Evolutionary conservation across 495 filamentous ascomycete species (phyloP).

Genomic region (Daldinia concentrica): DNA sequence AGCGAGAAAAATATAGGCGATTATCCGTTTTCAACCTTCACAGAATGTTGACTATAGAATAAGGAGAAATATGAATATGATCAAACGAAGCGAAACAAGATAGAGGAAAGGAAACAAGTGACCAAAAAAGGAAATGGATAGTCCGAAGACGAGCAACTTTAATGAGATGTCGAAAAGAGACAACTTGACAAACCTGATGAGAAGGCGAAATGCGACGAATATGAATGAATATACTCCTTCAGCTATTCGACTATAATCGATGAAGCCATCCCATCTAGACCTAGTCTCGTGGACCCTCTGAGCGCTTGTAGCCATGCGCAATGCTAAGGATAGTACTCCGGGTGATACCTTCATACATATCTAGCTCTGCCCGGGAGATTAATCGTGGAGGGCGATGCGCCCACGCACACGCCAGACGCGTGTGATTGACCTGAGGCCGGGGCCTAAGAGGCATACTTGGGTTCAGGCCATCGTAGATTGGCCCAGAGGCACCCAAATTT

Average conservation of each 20-base stretch:
- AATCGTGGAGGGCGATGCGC: constrained; percentile 30
- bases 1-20: constrained; percentile 18
- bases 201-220: constrained; percentile 28
- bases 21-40: constrained; percentile 21
- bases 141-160: constrained; percentile 15
- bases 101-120: constrained; percentile 23
- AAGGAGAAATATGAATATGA: constrained; percentile 24
- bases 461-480: constrained; percentile 25
- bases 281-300: constrained; percentile 18
- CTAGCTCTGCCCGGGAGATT: constrained; percentile 11
- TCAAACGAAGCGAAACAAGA: constrained; percentile 22
- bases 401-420: constrained; percentile 19
- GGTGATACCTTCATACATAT: constrained; percentile 37
- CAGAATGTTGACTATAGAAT: constrained; percentile 28
- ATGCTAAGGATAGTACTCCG: constrained; percentile 39
- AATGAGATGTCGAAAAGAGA: constrained; percentile 35
- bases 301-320: constrained; percentile 28
- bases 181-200: constrained; percentile 17
- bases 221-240: constrained; percentile 35
- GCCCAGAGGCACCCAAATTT: constrained; percentile 30
- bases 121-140: constrained; percentile 24
- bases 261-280: constrained; percentile 31
- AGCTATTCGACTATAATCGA: constrained; percentile 16
- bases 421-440: constrained; percentile 23
- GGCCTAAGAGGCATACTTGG: background rate